Evolutionary conservation across 192 early-diverging fungal species (phyloP), one percentile per base, ranked within the genome.

Genomic region (Coemansia sp.): DNA sequence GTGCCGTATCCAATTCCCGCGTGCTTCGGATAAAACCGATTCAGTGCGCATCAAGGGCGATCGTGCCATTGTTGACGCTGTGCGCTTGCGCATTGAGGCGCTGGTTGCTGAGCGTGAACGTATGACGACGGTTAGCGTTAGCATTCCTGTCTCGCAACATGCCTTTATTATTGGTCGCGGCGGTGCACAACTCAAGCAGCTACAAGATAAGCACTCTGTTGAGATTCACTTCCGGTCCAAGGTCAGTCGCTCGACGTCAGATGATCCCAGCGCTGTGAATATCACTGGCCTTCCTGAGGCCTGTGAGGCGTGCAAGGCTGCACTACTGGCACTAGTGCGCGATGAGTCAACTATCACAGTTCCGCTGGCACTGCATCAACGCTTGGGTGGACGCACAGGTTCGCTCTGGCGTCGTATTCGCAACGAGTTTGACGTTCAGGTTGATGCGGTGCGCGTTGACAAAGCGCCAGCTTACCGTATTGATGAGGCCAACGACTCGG

Each of bases 161-260:
- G 85, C 88, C 12, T 82, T 85, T 43, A 74, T 97, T 39, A 97
- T 95, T 64, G 95, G 95, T 11, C 86, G 88, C 37, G 85, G 83
- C 49, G 94, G 93, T 29, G 65, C 83, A 8, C 69, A 83, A 21
- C 88, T 97, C 60, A 86, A 86, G 65, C 82, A 86, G 38, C 78
- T 95, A 58, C 86, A 91, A 82, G 83, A 79, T 14, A 63, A 75
- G 22, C 88, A 87, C 70, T 78, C 80, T 12, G 88, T 91, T 39
- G 83, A 84, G 59, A 88, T 89, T 52, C 72, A 87, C 60, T 85
- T 91, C 77, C 85, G 65, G 32, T 58, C 43, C 43, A 37, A 59
- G 10, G 27, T 69, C 2, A 48, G 17, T 8, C 52, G 39, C 22
- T 45, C 27, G 11, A 0, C 50, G 12, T 21, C 22, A 0, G 56